phyloP scores from a whole-genome alignment of 2,329 filamentous ascomycete genomes.

The Zelopaecilomyces penicillatus region DNA sequence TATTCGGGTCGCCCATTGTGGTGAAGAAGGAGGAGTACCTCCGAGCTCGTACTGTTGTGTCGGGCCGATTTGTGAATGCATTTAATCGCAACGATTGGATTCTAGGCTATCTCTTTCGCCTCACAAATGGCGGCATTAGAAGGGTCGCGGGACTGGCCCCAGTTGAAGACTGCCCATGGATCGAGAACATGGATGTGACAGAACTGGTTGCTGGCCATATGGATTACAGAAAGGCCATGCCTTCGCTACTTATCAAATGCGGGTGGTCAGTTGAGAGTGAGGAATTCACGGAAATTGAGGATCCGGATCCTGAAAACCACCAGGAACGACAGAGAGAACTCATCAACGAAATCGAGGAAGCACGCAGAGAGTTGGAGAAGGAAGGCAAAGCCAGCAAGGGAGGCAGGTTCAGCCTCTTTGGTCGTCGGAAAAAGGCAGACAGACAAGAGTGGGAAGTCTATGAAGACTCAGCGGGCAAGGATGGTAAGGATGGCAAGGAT shows the following conservation, averaged over 20 bases:
- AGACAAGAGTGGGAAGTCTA: constrained; percentile 95
- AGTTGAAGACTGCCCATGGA: constrained; percentile 64
- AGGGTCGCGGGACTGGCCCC: constrained; percentile 75
- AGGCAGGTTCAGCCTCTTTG: constrained; percentile 66
- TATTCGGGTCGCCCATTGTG: constrained; percentile 88
- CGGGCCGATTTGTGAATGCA: constrained; percentile 90
- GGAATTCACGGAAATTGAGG: constrained; percentile 93
- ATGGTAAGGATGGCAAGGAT: constrained; percentile 19
- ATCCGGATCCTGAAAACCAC: constrained; percentile 93
- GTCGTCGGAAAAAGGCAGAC: constrained; percentile 68
- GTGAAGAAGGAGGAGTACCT: constrained; percentile 86
- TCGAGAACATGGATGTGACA: constrained; percentile 88
- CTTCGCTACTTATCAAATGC: constrained; percentile 72
- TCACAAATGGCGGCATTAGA: constrained; percentile 87
- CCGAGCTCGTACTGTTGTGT: constrained; percentile 70
- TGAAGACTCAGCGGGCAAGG: constrained; percentile 52
- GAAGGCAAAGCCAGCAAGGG: constrained; percentile 59
- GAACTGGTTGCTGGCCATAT: constrained; percentile 85
- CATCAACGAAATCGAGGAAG: constrained; percentile 94
- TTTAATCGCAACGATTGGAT: constrained; percentile 98
- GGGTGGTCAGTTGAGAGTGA: constrained; percentile 89
- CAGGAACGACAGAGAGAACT: constrained; percentile 79
- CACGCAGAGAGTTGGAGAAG: constrained; percentile 74
- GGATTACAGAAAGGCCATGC: constrained; percentile 93
- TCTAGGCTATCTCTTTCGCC: constrained; percentile 86